Evolutionary conservation across 768 basidiomycete species (phyloP).

Genomic region (Boletus insuetus): DNA sequence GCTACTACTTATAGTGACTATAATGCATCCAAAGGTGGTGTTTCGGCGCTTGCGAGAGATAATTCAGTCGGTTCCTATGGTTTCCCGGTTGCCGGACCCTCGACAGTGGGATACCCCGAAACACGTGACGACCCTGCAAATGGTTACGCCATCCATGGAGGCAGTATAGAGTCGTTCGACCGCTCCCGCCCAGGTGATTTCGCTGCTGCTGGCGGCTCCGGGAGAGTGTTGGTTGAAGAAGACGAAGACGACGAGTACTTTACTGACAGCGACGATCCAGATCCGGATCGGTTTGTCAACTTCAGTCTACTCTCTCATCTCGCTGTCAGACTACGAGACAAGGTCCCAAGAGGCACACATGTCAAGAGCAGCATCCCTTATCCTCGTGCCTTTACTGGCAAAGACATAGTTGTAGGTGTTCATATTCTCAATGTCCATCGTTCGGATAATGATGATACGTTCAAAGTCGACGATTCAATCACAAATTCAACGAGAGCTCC

Average conservation of each 20-base stretch:
- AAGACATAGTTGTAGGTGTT: conserved; percentile 84
- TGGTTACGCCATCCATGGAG: conserved; percentile 14
- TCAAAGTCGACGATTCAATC: conserved; percentile 81
- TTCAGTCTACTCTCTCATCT: conserved; percentile 85
- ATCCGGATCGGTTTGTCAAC: conserved; percentile 80
- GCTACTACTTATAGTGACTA: conserved; percentile 23
- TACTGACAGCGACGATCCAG: conserved; percentile 56
- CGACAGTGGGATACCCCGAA: conserved; percentile 19
- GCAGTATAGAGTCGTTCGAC: conserved; percentile 28
- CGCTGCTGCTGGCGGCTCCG: conserved; percentile 13
- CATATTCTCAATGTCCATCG: background rate
- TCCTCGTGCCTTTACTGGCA: conserved; percentile 88
- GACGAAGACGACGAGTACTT: conserved; percentile 33
- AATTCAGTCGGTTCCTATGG: conserved; percentile 17
- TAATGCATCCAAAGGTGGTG: conserved; percentile 13
- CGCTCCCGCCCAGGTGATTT: conserved; percentile 21
- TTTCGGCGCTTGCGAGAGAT: conserved; percentile 14
- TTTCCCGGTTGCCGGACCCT: conserved; percentile 23
- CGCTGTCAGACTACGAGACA: conserved; percentile 85
- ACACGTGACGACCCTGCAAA: conserved; percentile 17
- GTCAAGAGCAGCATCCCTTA: conserved; percentile 94
- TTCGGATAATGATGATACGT: conserved; percentile 3
- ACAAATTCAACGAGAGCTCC: conserved; percentile 81
- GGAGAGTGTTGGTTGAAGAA: conserved; percentile 22
- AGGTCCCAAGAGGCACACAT: conserved; percentile 82